Evolutionary conservation across 169 alveolate genomes (phyloP), one percentile per base, ranked within the genome.

Genomic region (Plasmodium ovale): DNA sequence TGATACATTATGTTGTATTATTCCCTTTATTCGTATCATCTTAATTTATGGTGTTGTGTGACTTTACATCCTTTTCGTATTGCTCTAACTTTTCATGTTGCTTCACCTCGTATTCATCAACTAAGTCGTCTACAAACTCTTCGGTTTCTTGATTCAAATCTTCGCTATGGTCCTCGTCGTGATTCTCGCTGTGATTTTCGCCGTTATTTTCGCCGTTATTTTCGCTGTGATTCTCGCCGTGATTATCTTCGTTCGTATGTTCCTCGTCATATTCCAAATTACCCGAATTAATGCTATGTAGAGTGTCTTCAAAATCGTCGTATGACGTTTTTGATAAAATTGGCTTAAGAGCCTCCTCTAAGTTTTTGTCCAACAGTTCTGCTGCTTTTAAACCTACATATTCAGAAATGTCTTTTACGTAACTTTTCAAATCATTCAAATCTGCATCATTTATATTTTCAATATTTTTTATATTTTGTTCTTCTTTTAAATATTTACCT

Each of bases 311-410:
- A 16, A 62, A 60, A 25, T 19, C 60, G 47, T 64, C 71, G 37
- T 2, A 59, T 12, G 67, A 19, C 42, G 47, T 60, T n/a, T 59
- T 74, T 60, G 59, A 7, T 67, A 74, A 42, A 74, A 74, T 4
- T 21, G 88, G 74, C n/a, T 74, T 74, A 62, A 74, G 88, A 27
- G 88, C 33, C 9, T 44, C 64, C 51, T 53, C 88, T 60, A 74
- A 31, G 14, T 74, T 58, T 53, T 14, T 47, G 35, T 74, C 72
- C 27, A 74, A 74, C n/a, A 74, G 42, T 16, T 74, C 88, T 21
- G 74, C 88, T 42, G 88, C 68, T 64, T 60, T 74, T 51, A 62
- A 12, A 35, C 68, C 88, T 25, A 74, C 42, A 35, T 74, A 74
- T 74, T 59, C 62, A 12, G 77, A 74, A 16, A 74, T 62, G 27